Base-by-base conservation (phyloP, 2,329 filamentous ascomycete genomes). In the Leptographium flavum region DNA sequence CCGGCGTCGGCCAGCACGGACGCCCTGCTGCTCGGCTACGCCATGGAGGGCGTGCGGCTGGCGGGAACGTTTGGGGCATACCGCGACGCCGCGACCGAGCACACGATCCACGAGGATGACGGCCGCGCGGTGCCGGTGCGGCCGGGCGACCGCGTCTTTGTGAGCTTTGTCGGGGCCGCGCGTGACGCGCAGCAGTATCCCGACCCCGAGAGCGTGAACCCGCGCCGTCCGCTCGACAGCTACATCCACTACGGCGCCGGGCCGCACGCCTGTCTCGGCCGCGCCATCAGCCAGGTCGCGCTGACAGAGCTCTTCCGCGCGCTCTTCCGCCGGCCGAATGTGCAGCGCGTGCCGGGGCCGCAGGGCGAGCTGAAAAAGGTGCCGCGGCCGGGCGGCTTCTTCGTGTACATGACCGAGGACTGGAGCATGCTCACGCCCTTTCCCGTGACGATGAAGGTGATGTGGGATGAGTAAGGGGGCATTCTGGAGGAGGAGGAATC, bases 301-400 rank as follows among this genome's bases (percentile, higher is more conserved):
- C 62, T 87, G 47, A 74, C 75, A 1, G 74, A 80, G 51, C 79
- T 86, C 67, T 73, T 87, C 59, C 74, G 81, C 40, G 71, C 73
- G 1, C 61, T 85, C 2, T 82, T 81, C 54, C 64, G 69, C 47
- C 65, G 76, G 52, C 68, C 73, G 52, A 77, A 76, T 45, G 58
- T 87, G 11, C 65, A 76, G 6, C 68, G 77, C 27, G 77, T 74
- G 0, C 64, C 73, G 0, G 83, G 83, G 0, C 62, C 71, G 1
- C 76, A 82, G 60, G 83, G 83, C 0, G 63, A 76, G 55, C 58
- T 87, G 51, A 83, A 84, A 67, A 81, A 75, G 64, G 67, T 85
- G 2, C 61, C 66, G 0, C 66, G 68, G 9, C 63, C 67, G 0
- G 74, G 69, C 1, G 75, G 74, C 0, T 71, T 70, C 57, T 73